These are phyloP conservation scores for Rosa hybrid DNA, from an alignment of 331 rosid genomes.

Conservation along the genomic window DNA sequence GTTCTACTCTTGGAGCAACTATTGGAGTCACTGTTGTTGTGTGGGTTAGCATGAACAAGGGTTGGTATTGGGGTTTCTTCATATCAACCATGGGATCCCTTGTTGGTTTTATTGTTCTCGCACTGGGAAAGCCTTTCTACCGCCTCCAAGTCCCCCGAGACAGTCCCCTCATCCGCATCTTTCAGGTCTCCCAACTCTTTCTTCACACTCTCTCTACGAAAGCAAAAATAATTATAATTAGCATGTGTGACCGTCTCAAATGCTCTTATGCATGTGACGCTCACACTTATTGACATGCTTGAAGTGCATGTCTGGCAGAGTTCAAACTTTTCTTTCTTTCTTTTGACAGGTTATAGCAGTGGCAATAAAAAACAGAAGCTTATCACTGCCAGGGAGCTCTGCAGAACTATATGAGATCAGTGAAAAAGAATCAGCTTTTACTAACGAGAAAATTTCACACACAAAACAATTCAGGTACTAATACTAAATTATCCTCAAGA, in stretches of 20 bases:
- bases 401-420: constrained; percentile 62
- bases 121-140: constrained; percentile 73
- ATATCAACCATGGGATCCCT: constrained; percentile 53
- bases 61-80: constrained; percentile 84
- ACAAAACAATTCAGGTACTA: constrained; percentile 77
- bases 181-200: constrained; percentile 44
- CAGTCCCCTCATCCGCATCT: constrained; percentile 58
- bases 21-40: constrained; percentile 74
- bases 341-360: constrained; percentile 60
- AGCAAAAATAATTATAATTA: not conserved
- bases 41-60: constrained; percentile 56
- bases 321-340: not conserved
- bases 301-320: not conserved
- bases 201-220: not conserved
- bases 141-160: constrained; percentile 56
- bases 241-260: not conserved
- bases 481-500: not conserved
- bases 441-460: constrained; percentile 50
- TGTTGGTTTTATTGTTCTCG: constrained; percentile 59
- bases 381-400: constrained; percentile 49
- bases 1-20: constrained; percentile 64
- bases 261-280: not conserved
- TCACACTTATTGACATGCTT: not conserved
- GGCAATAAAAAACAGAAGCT: constrained; percentile 62
- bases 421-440: constrained; percentile 38